Evolutionary conservation across 176 grass and related monocot genomes (phyloP), one percentile per base, ranked within the genome.

Genomic region (Tuctoria greenei): DNA sequence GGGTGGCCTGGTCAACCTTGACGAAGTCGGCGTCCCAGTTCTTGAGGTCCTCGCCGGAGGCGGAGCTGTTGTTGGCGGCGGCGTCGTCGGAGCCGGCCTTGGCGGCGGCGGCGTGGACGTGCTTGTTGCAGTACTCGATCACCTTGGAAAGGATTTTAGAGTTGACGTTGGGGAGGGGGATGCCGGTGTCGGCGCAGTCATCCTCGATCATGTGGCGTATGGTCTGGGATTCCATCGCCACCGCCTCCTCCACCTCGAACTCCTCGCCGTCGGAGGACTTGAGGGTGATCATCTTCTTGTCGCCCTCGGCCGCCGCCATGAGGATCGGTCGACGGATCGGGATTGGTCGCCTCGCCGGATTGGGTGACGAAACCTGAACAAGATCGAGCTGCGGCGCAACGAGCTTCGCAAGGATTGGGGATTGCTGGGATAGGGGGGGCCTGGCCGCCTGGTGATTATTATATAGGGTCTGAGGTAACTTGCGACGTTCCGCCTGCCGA

Each of bases 111-210:
- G 81, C 81, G 9, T 86, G 69, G 11, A 88, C 87, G 75, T 94
- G 88, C 79, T 88, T 90, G 77, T 72, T 80, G 79, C 88, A 93
- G 67, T 93, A 93, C 52, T 93, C 82, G 74, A 93, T 85, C 4
- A 90, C 88, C 88, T 88, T 93, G 60, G 74, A 45, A 4, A 93
- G 85, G 81, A 88, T 90, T 56, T 83, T 85, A 40, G 70, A 76
- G 85, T 50, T 91, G 79, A 88, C 75, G 71, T 88, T 86, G 39
- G 85, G 85, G 18, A 91, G 82, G n/a, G 85, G 88, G 75, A 93
- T 86, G 27, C 61, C 76, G 73, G 40, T 79, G 62, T 64, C 72
- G 31, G 56, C 82, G 81, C 85, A 88, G 64, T 85, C 85, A 23
- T 92, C 85, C 66, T 91, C 85, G 79, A 91, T 88, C 74, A 88